Conservation (phyloP, 1,284 basidiomycete species). For the Salmacisia buchloeana region DNA sequence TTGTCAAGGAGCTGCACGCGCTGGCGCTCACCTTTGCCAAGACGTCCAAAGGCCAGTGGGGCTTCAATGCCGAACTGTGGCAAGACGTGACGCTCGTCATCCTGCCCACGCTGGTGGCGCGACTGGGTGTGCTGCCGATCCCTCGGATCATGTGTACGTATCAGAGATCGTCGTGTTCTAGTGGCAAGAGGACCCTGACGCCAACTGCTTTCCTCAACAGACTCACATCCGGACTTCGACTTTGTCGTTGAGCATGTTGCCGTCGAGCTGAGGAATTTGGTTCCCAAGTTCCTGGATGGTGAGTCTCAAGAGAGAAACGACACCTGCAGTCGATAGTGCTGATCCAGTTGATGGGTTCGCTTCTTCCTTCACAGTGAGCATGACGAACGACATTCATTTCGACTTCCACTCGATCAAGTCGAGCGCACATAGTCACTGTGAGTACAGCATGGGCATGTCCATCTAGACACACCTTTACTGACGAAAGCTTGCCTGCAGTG, state of each 20-base stretch:
- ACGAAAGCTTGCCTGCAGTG: background rate
- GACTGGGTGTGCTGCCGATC: conserved; percentile 17
- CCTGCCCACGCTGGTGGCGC: conserved; percentile 11
- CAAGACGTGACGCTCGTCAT: conserved; percentile 9
- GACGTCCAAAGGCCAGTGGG: conserved; percentile 8
- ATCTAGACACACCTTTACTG: background rate
- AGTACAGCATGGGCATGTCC: background rate
- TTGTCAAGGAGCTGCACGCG: background rate
- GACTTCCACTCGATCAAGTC: conserved; percentile 15
- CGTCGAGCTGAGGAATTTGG: conserved; percentile 12
- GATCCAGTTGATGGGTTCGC: background rate
- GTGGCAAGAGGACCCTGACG: background rate
- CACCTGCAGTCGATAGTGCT: background rate
- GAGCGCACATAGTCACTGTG: conserved; percentile 11
- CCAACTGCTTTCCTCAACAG: background rate
- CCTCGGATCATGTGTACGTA: conserved; percentile 16
- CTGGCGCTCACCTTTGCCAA: conserved; percentile 5
- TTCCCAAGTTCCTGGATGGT: conserved; percentile 16
- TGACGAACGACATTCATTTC: conserved; percentile 19
- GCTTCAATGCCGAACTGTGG: conserved; percentile 8
- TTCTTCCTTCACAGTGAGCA: background rate
- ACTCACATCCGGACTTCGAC: conserved; percentile 22
- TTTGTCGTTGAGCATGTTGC: conserved; percentile 21
- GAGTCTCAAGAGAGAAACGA: background rate
- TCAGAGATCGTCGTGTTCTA: background rate